Conservation (phyloP, 192 early-diverging fungal species). For the Rhizoclosmatium globosum region DNA sequence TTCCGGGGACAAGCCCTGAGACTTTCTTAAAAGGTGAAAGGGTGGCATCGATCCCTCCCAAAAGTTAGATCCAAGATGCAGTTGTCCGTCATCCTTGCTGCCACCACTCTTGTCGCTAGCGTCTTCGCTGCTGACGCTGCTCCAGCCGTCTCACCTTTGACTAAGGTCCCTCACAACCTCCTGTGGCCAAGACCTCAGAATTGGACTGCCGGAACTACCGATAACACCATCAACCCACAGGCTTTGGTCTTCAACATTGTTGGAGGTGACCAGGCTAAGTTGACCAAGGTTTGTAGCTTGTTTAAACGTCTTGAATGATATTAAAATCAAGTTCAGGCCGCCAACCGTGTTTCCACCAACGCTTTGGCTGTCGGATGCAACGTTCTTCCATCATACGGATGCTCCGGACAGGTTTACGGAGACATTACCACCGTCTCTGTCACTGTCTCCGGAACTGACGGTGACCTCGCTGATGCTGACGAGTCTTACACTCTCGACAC, state of each 20-base stretch:
- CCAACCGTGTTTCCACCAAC: too few species aligned
- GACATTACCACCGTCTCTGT: neutral
- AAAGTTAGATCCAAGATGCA: too few species aligned
- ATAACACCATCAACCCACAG: neutral
- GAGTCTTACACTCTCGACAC: too few species aligned
- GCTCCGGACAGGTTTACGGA: neutral
- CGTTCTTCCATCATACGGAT: neutral
- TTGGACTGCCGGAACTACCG: neutral
- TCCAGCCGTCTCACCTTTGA: neutral
- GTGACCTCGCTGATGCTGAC: neutral
- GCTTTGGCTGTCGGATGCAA: conserved; percentile 1
- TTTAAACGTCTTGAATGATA: too few species aligned
- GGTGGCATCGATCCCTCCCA: too few species aligned
- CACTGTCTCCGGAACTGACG: neutral
- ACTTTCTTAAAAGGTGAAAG: too few species aligned
- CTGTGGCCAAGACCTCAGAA: conserved; percentile 20
- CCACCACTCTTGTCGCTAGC: neutral
- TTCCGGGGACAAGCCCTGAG: too few species aligned
- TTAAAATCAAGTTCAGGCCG: too few species aligned
- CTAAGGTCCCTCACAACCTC: conserved; percentile 3
- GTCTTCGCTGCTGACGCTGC: neutral
- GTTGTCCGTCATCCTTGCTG: too few species aligned
- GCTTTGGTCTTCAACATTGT: neutral
- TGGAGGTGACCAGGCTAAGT: neutral
- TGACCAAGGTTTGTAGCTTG: neutral